Evolutionary conservation across 2,329 filamentous ascomycete species (phyloP), one percentile per base, ranked within the genome.

Genomic region (Boeremia exigua): DNA sequence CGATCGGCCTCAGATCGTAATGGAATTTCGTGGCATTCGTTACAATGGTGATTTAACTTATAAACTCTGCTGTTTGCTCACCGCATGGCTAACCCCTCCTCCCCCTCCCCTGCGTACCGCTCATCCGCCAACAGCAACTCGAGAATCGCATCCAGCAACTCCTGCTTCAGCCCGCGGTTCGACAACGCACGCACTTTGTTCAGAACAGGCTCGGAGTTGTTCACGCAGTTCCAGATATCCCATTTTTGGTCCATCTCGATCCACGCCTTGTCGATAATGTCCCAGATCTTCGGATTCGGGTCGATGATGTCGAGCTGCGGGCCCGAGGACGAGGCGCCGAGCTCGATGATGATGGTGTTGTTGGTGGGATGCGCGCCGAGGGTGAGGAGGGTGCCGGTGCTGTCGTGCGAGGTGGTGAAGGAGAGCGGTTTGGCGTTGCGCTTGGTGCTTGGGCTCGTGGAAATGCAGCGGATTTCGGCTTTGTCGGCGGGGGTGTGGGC

Each of bases 61-160:
- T 12, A 28, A 29, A 32, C 8, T 9, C 11, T 9, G 12, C 3
- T 9, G 14, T 8, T 39, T 11, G 15, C 6, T 36, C 19, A 27
- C 9, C 32, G 12, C 32, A 27, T 34, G 12, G 17, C 33, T 23
- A 47, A 11, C 40, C 37, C 50, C n/a, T 39, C 59, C 11, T 19
- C 32, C 15, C 28, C 51, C 32, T 61, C 58, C 3, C 63, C 65
- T 8, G 61, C 54, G 65, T 71, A 72, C 54, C 72, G 54, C 50
- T 63, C 62, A 57, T 76, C 73, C 40, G 73, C 73, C 10, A 74
- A 45, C 56, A 76, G 53, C 37, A 74, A 37, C 59, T 76, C 73
- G 37, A 75, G 45, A 14, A 76, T 56, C 5, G 72, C 70, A 61
- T 73, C 70, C 39, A 74, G 43, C 54, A 75, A 51, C 43, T 67